phyloP scores from a whole-genome alignment of 2,329 filamentous ascomycete species.

The Cucurbitaria berberidis region DNA sequence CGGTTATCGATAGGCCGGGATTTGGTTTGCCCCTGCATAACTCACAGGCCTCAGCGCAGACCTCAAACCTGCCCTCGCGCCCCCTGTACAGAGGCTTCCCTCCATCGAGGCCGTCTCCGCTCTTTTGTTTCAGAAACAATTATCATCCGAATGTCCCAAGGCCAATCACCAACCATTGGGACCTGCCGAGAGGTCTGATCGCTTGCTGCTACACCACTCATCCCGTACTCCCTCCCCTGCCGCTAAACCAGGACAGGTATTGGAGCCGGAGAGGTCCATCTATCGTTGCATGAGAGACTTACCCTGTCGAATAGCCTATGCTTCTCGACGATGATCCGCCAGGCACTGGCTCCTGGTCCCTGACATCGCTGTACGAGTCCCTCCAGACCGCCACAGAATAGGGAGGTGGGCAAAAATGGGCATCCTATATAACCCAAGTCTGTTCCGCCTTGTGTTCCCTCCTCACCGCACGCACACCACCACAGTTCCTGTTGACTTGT shows the following conservation, averaged over 20 bases:
- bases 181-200: slow-evolving; percentile 31
- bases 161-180: slow-evolving; percentile 33
- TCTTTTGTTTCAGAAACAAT: slow-evolving; percentile 43
- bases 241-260: slow-evolving; percentile 33
- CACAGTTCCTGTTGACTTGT: slow-evolving; percentile 29
- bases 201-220: slow-evolving; percentile 30
- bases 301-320: slow-evolving; percentile 36
- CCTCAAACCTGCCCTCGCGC: slow-evolving; percentile 26
- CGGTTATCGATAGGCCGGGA: slow-evolving; percentile 35
- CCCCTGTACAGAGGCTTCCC: slow-evolving; percentile 24
- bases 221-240: slow-evolving; percentile 21
- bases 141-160: slow-evolving; percentile 18
- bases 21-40: slow-evolving; percentile 22
- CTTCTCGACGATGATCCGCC: slow-evolving; percentile 32
- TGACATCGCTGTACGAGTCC: slow-evolving; percentile 17
- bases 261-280: slow-evolving; percentile 26
- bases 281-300: slow-evolving; percentile 31
- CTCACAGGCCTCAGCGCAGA: slow-evolving; percentile 19
- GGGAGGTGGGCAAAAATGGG: slow-evolving; percentile 18
- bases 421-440: slow-evolving; percentile 29
- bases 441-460: slow-evolving; percentile 26
- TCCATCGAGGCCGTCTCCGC: slow-evolving; percentile 25
- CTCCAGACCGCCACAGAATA: slow-evolving; percentile 28
- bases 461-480: slow-evolving; percentile 30
- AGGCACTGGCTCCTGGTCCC: slow-evolving; percentile 28